Conservation (phyloP, 345 rosid genomes). For the Salix caprea region DNA sequence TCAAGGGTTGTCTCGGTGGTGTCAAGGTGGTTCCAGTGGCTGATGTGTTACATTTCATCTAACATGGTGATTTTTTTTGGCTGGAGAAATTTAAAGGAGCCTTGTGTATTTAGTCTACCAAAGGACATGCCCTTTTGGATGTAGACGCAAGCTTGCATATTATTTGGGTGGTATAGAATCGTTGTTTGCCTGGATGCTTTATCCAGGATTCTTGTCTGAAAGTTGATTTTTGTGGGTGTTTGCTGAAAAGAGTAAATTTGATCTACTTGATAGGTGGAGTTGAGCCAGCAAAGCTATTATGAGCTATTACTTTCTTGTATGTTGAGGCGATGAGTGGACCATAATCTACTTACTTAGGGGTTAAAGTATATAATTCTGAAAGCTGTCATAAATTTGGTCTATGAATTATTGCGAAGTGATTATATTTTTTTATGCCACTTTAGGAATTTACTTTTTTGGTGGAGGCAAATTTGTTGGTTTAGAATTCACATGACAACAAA, state of each 20-base stretch:
- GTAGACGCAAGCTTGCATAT: not conserved
- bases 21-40: not conserved
- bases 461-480: not conserved
- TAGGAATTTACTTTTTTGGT: not conserved
- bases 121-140: not conserved
- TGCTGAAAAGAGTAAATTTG: not conserved
- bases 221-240: not conserved
- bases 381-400: not conserved
- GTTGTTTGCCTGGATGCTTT: not conserved
- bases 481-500: not conserved
- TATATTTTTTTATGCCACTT: not conserved
- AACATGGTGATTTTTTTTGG: not conserved
- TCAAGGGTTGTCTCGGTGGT: not conserved
- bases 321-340: slow-evolving; percentile 10
- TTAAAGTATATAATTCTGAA: not conserved
- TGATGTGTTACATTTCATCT: not conserved
- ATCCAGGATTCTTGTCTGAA: not conserved
- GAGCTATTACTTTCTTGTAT: not conserved
- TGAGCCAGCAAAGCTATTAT: slow-evolving; percentile 1
- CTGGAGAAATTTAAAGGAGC: not conserved
- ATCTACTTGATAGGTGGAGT: not conserved
- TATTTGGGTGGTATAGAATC: not conserved
- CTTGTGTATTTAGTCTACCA: not conserved
- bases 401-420: not conserved
- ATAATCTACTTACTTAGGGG: slow-evolving; percentile 8